phyloP scores from a whole-genome alignment of 2,329 filamentous ascomycete genomes.

The Phialemoniopsis sp. region DNA sequence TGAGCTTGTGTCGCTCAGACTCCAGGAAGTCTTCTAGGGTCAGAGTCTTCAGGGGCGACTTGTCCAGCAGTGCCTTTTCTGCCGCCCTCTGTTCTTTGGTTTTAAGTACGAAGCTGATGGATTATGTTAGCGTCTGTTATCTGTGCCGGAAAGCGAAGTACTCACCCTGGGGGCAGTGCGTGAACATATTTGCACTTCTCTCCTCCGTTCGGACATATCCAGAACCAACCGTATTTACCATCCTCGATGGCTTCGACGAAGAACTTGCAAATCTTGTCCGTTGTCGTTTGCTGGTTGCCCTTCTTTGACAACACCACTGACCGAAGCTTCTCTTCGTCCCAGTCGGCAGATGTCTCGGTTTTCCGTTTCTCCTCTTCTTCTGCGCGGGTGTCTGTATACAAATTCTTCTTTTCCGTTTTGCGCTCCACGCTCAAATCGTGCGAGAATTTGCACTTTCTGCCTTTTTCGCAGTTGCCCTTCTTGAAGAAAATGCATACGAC shows the following conservation, averaged over 20 bases:
- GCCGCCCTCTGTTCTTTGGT: constrained; percentile 95
- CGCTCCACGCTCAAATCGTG: constrained; percentile 87
- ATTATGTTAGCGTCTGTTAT: constrained; percentile 3
- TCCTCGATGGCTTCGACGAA: constrained; percentile 98
- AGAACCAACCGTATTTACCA: constrained; percentile 99
- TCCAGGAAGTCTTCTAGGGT: constrained; percentile 97
- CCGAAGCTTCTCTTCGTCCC: constrained; percentile 94
- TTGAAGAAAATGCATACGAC: constrained; percentile 96
- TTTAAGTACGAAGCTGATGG: constrained; percentile 81
- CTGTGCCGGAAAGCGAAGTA: constrained; percentile 14
- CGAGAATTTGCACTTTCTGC: constrained; percentile 95
- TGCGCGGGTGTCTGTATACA: constrained; percentile 81
- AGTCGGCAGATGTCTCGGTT: constrained; percentile 88
- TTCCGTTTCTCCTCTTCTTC: constrained; percentile 76
- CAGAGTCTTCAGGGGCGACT: constrained; percentile 88
- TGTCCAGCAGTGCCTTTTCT: constrained; percentile 94
- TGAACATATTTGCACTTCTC: constrained; percentile 99
- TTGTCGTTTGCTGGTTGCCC: constrained; percentile 90
- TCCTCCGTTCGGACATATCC: constrained; percentile 92
- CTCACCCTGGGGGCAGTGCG: constrained; percentile 87
- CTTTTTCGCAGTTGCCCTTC: constrained; percentile 96
- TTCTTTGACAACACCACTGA: constrained; percentile 93
- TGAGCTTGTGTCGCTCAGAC: constrained; percentile 92
- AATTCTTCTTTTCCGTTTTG: constrained; percentile 85
- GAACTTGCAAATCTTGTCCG: constrained; percentile 98